phyloP scores from a whole-genome alignment of 1,284 basidiomycete species.

The Kalmanozyma brasiliensis region DNA sequence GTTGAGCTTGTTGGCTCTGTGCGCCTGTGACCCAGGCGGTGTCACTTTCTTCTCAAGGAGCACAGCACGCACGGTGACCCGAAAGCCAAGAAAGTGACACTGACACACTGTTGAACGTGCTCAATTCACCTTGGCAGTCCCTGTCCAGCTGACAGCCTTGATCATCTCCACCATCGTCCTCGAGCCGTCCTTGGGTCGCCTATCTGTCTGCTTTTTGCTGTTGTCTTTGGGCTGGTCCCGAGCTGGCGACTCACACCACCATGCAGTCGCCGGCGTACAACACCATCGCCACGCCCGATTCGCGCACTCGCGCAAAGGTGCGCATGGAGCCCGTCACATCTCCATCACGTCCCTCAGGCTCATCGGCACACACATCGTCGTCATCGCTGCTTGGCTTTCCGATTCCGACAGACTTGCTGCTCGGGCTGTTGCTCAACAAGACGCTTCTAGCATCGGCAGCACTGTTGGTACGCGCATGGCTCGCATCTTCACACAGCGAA shows the following conservation, averaged over 20 bases:
- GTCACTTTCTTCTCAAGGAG: not conserved
- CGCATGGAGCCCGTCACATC: constrained; percentile 24
- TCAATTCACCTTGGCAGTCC: no score
- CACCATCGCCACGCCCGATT: constrained; percentile 23
- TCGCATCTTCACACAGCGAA: constrained; percentile 54
- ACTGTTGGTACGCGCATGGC: constrained; percentile 63
- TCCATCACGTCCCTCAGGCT: constrained; percentile 5
- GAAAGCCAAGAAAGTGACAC: not conserved
- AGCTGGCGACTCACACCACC: constrained; percentile 1
- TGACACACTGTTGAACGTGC: constrained; percentile 1
- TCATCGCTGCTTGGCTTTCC: constrained; percentile 37
- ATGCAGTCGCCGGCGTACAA: constrained; percentile 28
- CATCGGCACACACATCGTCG: not conserved
- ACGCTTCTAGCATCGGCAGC: constrained; percentile 64
- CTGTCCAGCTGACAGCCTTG: no score
- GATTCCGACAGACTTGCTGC: constrained; percentile 63
- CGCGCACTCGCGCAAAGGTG: constrained; percentile 41
- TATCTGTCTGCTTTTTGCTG: not conserved
- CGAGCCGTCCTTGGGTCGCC: no score
- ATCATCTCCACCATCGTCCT: no score
- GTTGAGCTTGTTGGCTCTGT: constrained; percentile 1
- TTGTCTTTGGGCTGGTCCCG: constrained; percentile 10
- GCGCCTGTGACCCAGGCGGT: no score
- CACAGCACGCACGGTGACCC: constrained; percentile 5
- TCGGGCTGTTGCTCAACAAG: constrained; percentile 64